Evolutionary conservation across 2,329 filamentous ascomycete genomes (phyloP).

Genomic region (Colletotrichum musae): DNA sequence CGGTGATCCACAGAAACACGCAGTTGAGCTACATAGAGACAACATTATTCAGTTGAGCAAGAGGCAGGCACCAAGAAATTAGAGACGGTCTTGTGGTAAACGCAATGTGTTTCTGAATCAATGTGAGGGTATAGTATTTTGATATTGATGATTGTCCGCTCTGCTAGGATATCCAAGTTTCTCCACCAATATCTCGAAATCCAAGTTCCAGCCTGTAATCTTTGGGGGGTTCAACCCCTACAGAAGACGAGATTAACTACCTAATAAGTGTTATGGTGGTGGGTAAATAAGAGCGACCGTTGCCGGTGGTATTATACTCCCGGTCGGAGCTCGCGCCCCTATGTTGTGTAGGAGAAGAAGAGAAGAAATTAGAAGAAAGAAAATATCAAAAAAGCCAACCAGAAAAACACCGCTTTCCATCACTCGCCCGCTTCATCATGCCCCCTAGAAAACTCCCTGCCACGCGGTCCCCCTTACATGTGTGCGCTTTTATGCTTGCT

Average conservation of each 20-base stretch:
- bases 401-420: not conserved
- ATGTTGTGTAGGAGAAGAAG: slow-evolving; percentile 16
- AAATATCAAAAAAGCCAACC: slow-evolving; percentile 4
- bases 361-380: not conserved
- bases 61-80: too few relatives aligned
- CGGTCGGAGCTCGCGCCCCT: slow-evolving; percentile 26
- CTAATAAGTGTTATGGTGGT: slow-evolving; percentile 1
- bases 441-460: slow-evolving; percentile 23
- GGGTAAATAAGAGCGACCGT: slow-evolving; percentile 15
- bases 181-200: slow-evolving; percentile 29
- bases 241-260: slow-evolving; percentile 34
- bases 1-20: not conserved
- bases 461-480: not conserved
- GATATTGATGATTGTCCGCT: slow-evolving; percentile 31
- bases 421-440: not conserved
- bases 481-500: slow-evolving; percentile 8
- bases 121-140: not conserved
- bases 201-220: slow-evolving; percentile 37
- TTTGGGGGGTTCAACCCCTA: slow-evolving; percentile 18
- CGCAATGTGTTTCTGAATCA: not conserved
- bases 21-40: not conserved
- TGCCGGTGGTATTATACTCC: not conserved
- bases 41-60: too few relatives aligned
- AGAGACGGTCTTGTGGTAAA: not conserved
- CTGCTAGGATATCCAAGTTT: slow-evolving; percentile 30